These are phyloP conservation scores for Backusella sp. DNA, from an alignment of 192 early-diverging fungal species.

Conservation along the genomic window DNA sequence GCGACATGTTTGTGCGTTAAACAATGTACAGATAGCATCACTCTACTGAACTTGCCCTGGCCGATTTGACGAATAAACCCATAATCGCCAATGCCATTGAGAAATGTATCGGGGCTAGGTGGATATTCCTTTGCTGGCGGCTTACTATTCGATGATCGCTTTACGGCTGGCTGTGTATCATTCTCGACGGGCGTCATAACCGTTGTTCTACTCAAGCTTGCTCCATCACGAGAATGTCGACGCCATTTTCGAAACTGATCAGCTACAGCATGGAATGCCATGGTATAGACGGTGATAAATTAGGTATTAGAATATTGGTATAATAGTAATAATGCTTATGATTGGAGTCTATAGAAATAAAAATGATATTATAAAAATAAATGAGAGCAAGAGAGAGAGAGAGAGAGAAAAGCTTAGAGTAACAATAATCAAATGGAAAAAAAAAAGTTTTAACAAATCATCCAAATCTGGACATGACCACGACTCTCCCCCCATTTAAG, in stretches of 20 bases:
- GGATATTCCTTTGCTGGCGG: constrained; percentile 11
- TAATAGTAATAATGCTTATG: neutral
- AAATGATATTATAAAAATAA: neutral
- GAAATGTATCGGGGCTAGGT: constrained; percentile 36
- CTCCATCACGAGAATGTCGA: constrained; percentile 14
- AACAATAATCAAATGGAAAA: constrained; percentile 11
- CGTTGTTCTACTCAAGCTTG: neutral
- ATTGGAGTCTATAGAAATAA: neutral
- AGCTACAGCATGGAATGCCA: constrained; percentile 20
- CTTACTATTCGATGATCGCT: neutral
- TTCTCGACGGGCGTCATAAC: neutral
- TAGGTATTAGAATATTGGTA: neutral
- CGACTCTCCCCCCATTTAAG: neutral
- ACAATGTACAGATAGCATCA: constrained; percentile 71
- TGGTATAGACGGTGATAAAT: neutral
- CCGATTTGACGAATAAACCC: constrained; percentile 72
- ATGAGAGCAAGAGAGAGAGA: neutral
- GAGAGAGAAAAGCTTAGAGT: neutral
- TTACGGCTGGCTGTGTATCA: neutral
- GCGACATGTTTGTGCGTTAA: constrained; percentile 38
- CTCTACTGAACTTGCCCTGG: constrained; percentile 78
- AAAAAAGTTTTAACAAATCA: constrained; percentile 6
- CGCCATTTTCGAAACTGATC: constrained; percentile 23
- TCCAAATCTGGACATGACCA: constrained; percentile 3
- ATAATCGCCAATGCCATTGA: constrained; percentile 65